Percentiles rank a stretch among this genome's conserved stretches.
Conservation (phyloP, 345 rosid species). For the Eucalyptus sp. region DNA sequence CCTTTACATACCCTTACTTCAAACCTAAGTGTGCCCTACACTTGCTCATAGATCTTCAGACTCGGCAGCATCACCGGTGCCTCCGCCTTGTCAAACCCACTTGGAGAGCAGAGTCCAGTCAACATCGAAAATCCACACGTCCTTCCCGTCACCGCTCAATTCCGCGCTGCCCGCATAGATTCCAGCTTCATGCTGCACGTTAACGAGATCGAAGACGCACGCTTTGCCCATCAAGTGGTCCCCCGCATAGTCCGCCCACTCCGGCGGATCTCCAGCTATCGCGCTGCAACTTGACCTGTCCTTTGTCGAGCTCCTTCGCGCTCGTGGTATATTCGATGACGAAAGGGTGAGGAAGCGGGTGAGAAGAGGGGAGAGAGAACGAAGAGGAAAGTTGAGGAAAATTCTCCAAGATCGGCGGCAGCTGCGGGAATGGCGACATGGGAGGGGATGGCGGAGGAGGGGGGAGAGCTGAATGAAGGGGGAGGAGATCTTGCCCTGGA, state of each 20-base stretch:
- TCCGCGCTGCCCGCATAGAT: slow-evolving; percentile 40
- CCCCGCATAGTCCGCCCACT: slow-evolving; percentile 54
- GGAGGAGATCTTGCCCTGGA: slow-evolving; percentile 51
- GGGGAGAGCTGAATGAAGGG: slow-evolving; percentile 60
- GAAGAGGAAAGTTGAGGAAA: slow-evolving; percentile 13
- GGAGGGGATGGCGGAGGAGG: background rate
- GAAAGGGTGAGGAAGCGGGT: slow-evolving; percentile 37
- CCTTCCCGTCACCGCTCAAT: slow-evolving; percentile 48
- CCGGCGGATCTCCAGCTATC: slow-evolving; percentile 85
- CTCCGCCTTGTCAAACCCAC: slow-evolving; percentile 63
- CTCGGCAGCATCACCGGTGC: slow-evolving; percentile 65
- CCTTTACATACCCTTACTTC: background rate
- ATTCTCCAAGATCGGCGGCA: background rate
- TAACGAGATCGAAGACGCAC: slow-evolving; percentile 28
- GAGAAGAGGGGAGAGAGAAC: slow-evolving; percentile 2
- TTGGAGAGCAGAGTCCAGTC: slow-evolving; percentile 81
- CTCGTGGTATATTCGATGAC: slow-evolving; percentile 38
- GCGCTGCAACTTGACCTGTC: slow-evolving; percentile 32
- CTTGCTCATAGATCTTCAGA: slow-evolving; percentile 55
- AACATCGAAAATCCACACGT: slow-evolving; percentile 77
- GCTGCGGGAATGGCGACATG: background rate
- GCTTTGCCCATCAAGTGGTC: slow-evolving; percentile 56
- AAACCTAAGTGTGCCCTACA: slow-evolving; percentile 11
- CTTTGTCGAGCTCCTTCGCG: slow-evolving; percentile 21
- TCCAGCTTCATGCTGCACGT: slow-evolving; percentile 50